phyloP scores from a whole-genome alignment of 495 filamentous ascomycete species.

The Cryomyces minteri region DNA sequence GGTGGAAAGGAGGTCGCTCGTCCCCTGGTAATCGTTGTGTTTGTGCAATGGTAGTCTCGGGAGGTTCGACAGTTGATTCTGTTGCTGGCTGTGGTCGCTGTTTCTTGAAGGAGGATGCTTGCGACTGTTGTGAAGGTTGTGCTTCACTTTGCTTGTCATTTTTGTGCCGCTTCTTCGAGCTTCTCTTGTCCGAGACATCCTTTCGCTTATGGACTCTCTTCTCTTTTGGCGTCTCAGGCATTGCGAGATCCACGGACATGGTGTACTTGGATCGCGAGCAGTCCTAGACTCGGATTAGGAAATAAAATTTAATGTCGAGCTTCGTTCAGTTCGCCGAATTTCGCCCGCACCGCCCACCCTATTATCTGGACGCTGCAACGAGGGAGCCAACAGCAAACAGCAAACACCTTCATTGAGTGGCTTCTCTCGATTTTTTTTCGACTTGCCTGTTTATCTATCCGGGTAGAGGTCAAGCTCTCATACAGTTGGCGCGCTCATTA shows the following conservation, averaged over 20 bases:
- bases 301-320: too few species aligned
- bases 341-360: too few species aligned
- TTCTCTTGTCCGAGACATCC: background rate
- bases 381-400: too few species aligned
- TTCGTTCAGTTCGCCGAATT: too few species aligned
- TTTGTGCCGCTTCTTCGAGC: background rate
- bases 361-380: too few species aligned
- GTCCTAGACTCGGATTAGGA: too few species aligned
- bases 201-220: background rate
- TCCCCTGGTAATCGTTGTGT: background rate
- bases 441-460: too few species aligned
- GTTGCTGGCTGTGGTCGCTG: background rate
- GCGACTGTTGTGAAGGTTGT: background rate
- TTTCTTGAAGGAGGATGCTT: background rate
- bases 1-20: slow-evolving; percentile 34
- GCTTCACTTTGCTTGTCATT: background rate
- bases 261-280: background rate
- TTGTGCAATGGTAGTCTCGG: background rate
- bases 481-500: too few species aligned
- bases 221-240: background rate
- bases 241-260: background rate
- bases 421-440: too few species aligned
- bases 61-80: background rate
- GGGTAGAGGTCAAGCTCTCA: too few species aligned
- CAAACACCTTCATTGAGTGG: too few species aligned